phyloP scores from a whole-genome alignment of 176 grass and related monocot genomes.

The Thinopyrum elongatum region DNA sequence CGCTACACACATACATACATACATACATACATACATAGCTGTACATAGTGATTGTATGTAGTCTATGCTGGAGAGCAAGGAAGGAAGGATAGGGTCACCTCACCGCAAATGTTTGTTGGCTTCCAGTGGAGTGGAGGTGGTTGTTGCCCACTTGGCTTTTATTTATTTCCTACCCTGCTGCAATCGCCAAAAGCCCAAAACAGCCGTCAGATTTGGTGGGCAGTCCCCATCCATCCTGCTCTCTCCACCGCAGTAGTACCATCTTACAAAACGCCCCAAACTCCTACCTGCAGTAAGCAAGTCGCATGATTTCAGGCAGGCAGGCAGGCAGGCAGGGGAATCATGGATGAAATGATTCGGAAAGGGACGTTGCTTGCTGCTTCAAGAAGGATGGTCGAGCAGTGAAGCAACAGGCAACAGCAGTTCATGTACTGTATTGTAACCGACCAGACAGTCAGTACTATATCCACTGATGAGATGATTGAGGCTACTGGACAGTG shows the following conservation, averaged over 20 bases:
- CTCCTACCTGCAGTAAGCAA: not conserved
- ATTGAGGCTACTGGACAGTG: conserved; percentile 2
- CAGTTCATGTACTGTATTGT: not conserved
- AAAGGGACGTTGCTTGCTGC: not conserved
- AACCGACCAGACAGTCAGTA: not conserved
- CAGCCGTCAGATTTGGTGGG: conserved; percentile 18
- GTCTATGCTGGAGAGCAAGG: not conserved
- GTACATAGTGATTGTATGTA: too few relatives aligned
- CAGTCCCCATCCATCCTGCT: conserved; percentile 52
- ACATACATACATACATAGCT: not conserved
- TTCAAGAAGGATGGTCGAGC: not conserved
- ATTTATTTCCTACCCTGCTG: conserved; percentile 6
- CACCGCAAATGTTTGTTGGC: not conserved
- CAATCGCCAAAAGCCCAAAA: too few relatives aligned
- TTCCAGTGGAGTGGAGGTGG: conserved; percentile 6
- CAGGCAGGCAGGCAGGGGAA: not conserved
- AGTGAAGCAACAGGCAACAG: not conserved
- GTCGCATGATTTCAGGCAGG: not conserved
- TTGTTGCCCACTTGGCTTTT: conserved; percentile 45
- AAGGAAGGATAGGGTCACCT: conserved; percentile 21
- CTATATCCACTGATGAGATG: not conserved
- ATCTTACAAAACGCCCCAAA: conserved; percentile 32
- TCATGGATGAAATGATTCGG: conserved; percentile 1
- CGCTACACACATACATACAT: not conserved
- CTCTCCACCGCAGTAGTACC: conserved; percentile 14